Evolutionary conservation across 306 rosid genomes (phyloP).

Genomic region (Rubus parviflorus): DNA sequence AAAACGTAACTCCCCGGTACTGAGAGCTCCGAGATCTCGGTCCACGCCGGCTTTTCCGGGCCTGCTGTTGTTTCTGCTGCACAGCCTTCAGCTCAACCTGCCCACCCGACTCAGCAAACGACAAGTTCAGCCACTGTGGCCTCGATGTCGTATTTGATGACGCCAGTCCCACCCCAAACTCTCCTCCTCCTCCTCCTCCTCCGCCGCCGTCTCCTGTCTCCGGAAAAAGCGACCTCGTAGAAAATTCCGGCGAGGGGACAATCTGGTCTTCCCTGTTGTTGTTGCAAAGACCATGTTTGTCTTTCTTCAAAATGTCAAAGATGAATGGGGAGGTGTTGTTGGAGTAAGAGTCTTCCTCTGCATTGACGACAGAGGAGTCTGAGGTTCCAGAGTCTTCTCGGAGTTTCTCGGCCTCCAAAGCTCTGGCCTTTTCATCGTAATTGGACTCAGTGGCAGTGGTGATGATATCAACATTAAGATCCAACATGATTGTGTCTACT

Average conservation of each 20-base stretch:
- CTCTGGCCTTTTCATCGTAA: slow-evolving; percentile 4
- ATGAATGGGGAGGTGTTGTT: slow-evolving; percentile 35
- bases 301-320: slow-evolving; percentile 45
- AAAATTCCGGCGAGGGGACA: slow-evolving; percentile 20
- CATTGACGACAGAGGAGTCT: slow-evolving; percentile 16
- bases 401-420: slow-evolving; percentile 25
- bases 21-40: slow-evolving; percentile 63
- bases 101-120: slow-evolving; percentile 33
- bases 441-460: not conserved
- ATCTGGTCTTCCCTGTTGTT: not conserved
- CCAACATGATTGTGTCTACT: slow-evolving; percentile 32
- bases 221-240: slow-evolving; percentile 39
- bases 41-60: slow-evolving; percentile 52
- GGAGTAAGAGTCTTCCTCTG: slow-evolving; percentile 28
- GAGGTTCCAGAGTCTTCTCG: slow-evolving; percentile 40
- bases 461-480: slow-evolving; percentile 43
- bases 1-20: slow-evolving; percentile 63
- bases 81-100: slow-evolving; percentile 31
- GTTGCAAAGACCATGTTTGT: not conserved
- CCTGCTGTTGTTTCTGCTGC: slow-evolving; percentile 40
- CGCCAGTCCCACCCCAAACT: slow-evolving; percentile 13
- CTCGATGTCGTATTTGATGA: slow-evolving; percentile 17
- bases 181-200: slow-evolving; percentile 20
- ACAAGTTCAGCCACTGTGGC: slow-evolving; percentile 51
- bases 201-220: slow-evolving; percentile 26